Conservation (phyloP, 2,329 filamentous ascomycete genomes). For the Whalleya microplaca region DNA sequence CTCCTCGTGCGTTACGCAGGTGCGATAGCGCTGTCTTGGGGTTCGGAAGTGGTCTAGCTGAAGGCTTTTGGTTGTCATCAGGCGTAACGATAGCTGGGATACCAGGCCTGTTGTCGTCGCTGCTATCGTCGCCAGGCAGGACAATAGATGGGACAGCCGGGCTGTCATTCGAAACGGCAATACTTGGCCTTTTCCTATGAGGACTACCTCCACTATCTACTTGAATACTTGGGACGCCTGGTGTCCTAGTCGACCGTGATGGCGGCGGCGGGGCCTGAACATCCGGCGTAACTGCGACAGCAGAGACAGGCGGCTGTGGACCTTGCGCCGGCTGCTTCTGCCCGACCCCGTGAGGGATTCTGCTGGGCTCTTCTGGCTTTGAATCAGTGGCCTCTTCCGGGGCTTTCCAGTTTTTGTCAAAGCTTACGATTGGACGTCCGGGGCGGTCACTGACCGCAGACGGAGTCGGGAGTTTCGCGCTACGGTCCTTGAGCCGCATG, state of each 20-base stretch:
- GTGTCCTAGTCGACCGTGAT: slow-evolving; percentile 40
- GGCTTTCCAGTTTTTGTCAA: slow-evolving; percentile 81
- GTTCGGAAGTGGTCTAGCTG: slow-evolving; percentile 52
- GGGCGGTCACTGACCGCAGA: slow-evolving; percentile 88
- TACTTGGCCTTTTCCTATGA: slow-evolving; percentile 56
- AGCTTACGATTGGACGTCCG: slow-evolving; percentile 95
- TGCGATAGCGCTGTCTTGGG: slow-evolving; percentile 43
- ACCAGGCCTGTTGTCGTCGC: slow-evolving; percentile 21
- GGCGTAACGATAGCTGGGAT: slow-evolving; percentile 51
- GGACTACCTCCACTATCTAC: slow-evolving; percentile 46
- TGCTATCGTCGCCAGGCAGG: slow-evolving; percentile 39
- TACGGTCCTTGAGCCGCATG: slow-evolving; percentile 85
- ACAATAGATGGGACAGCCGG: slow-evolving; percentile 47
- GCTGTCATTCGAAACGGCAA: slow-evolving; percentile 50
- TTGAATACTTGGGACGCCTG: slow-evolving; percentile 49
- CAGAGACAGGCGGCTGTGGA: slow-evolving; percentile 48
- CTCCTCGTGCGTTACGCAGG: slow-evolving; percentile 43
- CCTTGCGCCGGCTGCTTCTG: slow-evolving; percentile 34
- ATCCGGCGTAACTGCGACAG: slow-evolving; percentile 58
- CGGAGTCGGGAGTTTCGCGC: slow-evolving; percentile 83
- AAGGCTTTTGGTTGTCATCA: slow-evolving; percentile 42
- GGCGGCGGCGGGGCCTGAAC: slow-evolving; percentile 41
- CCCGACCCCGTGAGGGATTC: slow-evolving; percentile 37
- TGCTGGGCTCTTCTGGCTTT: slow-evolving; percentile 58
- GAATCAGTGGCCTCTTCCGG: slow-evolving; percentile 72